Evolutionary conservation across 2,329 filamentous ascomycete species (phyloP).

Genomic region (Aspergillus thermomutatus): DNA sequence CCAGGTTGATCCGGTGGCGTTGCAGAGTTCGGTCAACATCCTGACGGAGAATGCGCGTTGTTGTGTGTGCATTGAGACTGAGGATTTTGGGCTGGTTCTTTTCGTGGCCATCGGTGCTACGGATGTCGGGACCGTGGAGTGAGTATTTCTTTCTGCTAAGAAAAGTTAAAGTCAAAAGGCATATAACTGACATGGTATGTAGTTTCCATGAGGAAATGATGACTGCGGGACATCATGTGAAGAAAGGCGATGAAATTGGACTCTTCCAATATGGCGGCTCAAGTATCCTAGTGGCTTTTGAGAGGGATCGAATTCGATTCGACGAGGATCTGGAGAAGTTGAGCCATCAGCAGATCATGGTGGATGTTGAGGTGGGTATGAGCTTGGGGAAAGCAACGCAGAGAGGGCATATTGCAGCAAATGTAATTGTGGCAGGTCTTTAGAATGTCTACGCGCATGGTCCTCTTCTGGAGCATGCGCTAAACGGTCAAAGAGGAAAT

Average conservation of each 20-base stretch:
- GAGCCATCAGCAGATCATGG: slow-evolving; percentile 31
- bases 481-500: not conserved
- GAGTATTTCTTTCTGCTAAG: slow-evolving; percentile 9
- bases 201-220: slow-evolving; percentile 36
- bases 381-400: slow-evolving; percentile 24
- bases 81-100: slow-evolving; percentile 41
- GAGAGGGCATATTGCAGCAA: not conserved
- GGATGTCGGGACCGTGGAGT: slow-evolving; percentile 42
- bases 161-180: not conserved
- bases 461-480: not conserved
- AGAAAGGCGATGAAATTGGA: slow-evolving; percentile 42
- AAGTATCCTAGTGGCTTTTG: slow-evolving; percentile 41
- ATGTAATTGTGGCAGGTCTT: not conserved
- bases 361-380: slow-evolving; percentile 41
- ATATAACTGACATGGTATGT: not conserved
- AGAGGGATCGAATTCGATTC: slow-evolving; percentile 36
- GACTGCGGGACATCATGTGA: slow-evolving; percentile 26
- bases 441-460: not conserved
- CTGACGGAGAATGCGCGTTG: slow-evolving; percentile 38
- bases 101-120: slow-evolving; percentile 44
- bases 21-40: slow-evolving; percentile 36
- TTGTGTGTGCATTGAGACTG: slow-evolving; percentile 36
- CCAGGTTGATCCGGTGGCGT: slow-evolving; percentile 38
- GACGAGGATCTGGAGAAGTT: slow-evolving; percentile 36
- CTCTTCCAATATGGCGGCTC: slow-evolving; percentile 43